Evolutionary conservation across 495 filamentous ascomycete genomes (phyloP).

Genomic region (Podospora didyma): DNA sequence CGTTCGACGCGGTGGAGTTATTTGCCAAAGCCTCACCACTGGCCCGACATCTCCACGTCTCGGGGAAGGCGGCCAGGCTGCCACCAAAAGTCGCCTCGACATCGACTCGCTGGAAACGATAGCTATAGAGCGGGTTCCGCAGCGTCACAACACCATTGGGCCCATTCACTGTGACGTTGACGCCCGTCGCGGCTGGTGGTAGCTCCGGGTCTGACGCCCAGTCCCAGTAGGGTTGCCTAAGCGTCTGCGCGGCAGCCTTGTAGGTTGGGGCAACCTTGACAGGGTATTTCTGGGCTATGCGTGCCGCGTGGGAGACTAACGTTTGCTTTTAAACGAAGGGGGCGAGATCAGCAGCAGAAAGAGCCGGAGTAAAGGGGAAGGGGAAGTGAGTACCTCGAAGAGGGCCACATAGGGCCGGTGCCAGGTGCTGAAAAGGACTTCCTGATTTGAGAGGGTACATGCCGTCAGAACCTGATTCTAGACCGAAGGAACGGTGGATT

Average conservation of each 20-base stretch:
- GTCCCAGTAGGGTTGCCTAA: slow-evolving; percentile 42
- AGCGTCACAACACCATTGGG: slow-evolving; percentile 23
- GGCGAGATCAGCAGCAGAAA: slow-evolving; percentile 6
- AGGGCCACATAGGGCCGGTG: slow-evolving; percentile 39
- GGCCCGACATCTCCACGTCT: slow-evolving; percentile 25
- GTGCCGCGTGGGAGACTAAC: slow-evolving; percentile 31
- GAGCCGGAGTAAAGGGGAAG: not conserved
- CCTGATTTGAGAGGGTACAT: slow-evolving; percentile 15
- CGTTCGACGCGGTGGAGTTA: slow-evolving; percentile 23
- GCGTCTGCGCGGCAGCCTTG: slow-evolving; percentile 27
- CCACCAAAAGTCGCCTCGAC: slow-evolving; percentile 24
- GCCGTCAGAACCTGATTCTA: not conserved
- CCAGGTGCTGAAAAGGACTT: slow-evolving; percentile 38
- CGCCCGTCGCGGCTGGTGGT: slow-evolving; percentile 22
- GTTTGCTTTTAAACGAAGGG: slow-evolving; percentile 27
- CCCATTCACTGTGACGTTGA: slow-evolving; percentile 31
- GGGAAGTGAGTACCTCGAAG: slow-evolving; percentile 30
- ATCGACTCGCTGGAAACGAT: slow-evolving; percentile 28
- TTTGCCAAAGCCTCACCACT: slow-evolving; percentile 5
- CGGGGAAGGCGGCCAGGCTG: slow-evolving; percentile 3
- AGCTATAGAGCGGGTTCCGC: slow-evolving; percentile 36
- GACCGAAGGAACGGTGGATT: too few species aligned
- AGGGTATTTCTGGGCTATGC: slow-evolving; percentile 29
- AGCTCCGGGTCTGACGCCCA: slow-evolving; percentile 31
- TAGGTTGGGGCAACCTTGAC: slow-evolving; percentile 22